Conservation (phyloP, 306 rosid genomes). For the Boehmeria nivea region DNA sequence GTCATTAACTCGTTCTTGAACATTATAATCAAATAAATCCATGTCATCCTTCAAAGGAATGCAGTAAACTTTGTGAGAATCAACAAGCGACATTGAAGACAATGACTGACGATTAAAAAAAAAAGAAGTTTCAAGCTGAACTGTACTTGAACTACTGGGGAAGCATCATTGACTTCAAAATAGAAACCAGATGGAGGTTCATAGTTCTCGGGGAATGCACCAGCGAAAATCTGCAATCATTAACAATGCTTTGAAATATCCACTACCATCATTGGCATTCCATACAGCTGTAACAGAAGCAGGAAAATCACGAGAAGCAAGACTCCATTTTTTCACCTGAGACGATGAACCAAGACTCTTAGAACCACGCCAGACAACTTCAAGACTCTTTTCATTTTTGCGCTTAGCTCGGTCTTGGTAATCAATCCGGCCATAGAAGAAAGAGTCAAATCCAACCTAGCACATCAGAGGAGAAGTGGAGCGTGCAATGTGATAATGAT, state of each 20-base stretch:
- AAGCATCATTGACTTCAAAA: conserved; percentile 49
- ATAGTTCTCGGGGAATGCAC: conserved; percentile 48
- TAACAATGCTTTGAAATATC: conserved; percentile 2
- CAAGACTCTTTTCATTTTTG: conserved; percentile 44
- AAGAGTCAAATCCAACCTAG: conserved; percentile 54
- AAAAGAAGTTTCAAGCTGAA: conserved; percentile 20
- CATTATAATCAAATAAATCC: conserved; percentile 47
- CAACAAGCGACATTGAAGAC: conserved; percentile 14
- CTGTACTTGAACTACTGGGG: conserved; percentile 48
- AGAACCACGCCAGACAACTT: conserved; percentile 49
- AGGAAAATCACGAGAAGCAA: not conserved
- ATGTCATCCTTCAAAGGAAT: conserved; percentile 36
- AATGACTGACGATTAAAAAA: conserved; percentile 17
- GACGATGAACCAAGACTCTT: conserved; percentile 46
- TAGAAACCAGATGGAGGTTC: conserved; percentile 58
- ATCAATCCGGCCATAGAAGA: conserved; percentile 46
- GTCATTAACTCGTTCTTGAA: conserved; percentile 46
- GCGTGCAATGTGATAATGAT: not conserved
- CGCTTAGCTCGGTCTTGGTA: conserved; percentile 51
- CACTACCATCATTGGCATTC: not conserved
- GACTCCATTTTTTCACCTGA: conserved; percentile 25
- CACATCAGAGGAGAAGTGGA: conserved; percentile 11
- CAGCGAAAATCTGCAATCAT: conserved; percentile 40
- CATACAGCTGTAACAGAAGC: not conserved
- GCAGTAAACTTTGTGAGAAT: conserved; percentile 19